Evolutionary conservation across 2,329 filamentous ascomycete genomes (phyloP), one percentile per base, ranked within the genome.

Genomic region (Orbilia blumenaviensis): DNA sequence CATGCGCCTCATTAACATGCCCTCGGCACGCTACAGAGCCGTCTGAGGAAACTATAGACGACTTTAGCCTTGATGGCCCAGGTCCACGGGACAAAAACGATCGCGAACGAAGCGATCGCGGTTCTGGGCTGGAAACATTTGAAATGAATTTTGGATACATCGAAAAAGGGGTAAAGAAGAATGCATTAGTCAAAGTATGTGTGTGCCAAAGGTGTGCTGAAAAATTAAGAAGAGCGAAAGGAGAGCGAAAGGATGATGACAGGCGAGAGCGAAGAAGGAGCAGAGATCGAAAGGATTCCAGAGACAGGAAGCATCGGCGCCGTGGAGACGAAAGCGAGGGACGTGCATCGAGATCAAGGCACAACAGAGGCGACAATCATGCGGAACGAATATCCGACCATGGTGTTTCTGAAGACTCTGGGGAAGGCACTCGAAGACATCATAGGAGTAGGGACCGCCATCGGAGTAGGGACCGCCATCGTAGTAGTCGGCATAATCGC

Each of bases 121-220:
- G 10, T 16, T 44, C 42, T 36, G 12, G 25, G 9, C 62, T 80
- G 10, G 77, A 73, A 38, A 78, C 77, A 23, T 77, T 79, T 50
- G 80, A 81, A 44, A 72, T 81, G 56, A 74, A 80, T 54, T 81
- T 81, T 63, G 79, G 75, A 50, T 81, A 81, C 58, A 66, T 78
- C 9, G 80, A 81, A 54, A 73, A 78, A 10, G 78, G 63, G 8
- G 67, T 77, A 23, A 77, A 78, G 52, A 80, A 80, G 73, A 79
- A 78, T 67, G 80, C 80, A 8, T 44, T 81, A 1, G 80, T 81
- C 4, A 80, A 80, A 52, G 78, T 80, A 8, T 77, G 78, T 54
- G 77, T 80, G 14, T 81, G 80, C 44, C 61, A 73, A 23, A 77
- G 77, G 60, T 81, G 80, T 21, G 66, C 74, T 4, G 34, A 58